Base-by-base conservation (phyloP, 352 stramenopile species). In the Pythium aphanidermatum region DNA sequence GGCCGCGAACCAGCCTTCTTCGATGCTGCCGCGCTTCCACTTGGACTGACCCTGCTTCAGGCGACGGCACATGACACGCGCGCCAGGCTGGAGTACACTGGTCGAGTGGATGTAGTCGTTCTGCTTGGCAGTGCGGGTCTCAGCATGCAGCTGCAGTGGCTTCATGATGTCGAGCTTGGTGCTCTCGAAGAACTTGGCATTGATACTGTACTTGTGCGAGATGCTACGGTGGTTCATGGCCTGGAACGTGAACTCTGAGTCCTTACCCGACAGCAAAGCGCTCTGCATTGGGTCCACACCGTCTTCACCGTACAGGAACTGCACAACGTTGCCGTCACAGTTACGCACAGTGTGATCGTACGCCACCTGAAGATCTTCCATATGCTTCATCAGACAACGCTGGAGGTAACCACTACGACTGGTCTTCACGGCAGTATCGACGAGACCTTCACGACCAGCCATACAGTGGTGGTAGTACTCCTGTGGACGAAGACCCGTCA, bases 391-490 rank as follows among this genome's bases (percentile, higher is more conserved):
- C 25, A 99, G 65, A 79, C 97, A 99, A 44, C 97, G 83, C 74
- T 99, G 97, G 13, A 99, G 72, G 64, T 99, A 99, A 39, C 97
- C 97, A 61, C 95, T 99, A 30, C 96, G 88, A 53, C 91, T 98
- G 4, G 97, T 99, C 77, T 99, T 99, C n/a, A 99, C 97, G 41
- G 97, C 97, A 25, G 97, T 99, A 69, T 98, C 94, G 21, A 98
- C 92, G 27, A 98, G 68, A 65, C 97, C 97, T 79, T 99, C 97
- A 57, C 97, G 81, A 13, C 97, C 97, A 52, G 96, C 96, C 97
- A 99, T 99, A 71, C 96, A 99, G 83, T 99, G 97, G 65, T 99
- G 99, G 74, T 99, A 99, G 74, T 99, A 99, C 70, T 99, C 97
- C 68, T 99, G 85, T 20, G 85, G 86, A 23, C 85, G 74, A 42